Base-by-base conservation (phyloP, 2,329 filamentous ascomycete species). In the Colletotrichum lentis region DNA sequence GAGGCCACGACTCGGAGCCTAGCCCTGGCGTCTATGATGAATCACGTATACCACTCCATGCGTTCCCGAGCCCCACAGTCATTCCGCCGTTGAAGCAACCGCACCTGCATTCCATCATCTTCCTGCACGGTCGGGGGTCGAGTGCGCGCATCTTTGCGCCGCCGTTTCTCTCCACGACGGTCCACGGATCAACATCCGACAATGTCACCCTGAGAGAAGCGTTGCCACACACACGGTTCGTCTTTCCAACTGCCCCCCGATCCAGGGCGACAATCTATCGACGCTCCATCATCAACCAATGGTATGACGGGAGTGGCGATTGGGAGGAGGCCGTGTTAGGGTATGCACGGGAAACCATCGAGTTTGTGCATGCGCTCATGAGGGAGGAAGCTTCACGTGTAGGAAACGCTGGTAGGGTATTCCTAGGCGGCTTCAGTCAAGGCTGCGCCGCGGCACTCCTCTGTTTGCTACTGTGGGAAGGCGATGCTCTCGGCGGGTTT, bases 401-500 rank as follows among this genome's bases (percentile, higher is more conserved):
- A 0, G 76, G 76, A 0, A 80, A 82, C 3, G 70, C 76, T 0
- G 59, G 70, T 14, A 81, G 79, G 49, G 73, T 87, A 0, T 73
- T 85, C 1, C 69, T 88, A 0, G 81, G 82, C 46, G 85, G 85
- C 0, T 73, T 87, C 20, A 87, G 86, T 56, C 85, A 87, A 70
- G 86, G 85, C 0, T 85, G 83, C 70, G 85, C 85, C 3, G 81
- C 81, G 49, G 74, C 78, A 0, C 67, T 87, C 66, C 72, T 79
- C 20, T 76, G 80, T 11, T 69, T 80, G 64, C 64, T 87, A 62
- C 74, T 81, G 2, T 84, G 82, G 82, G 76, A 81, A 11, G 80
- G 78, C 0, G 72, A 73, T 18, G 60, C 74, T 2, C 65, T 85
- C 39, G 81, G 75, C 0, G 82, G 73, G 0, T 71, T 76, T 14